Conservation (phyloP, 306 rosid species). For the Cyclanthera cordifolia region DNA sequence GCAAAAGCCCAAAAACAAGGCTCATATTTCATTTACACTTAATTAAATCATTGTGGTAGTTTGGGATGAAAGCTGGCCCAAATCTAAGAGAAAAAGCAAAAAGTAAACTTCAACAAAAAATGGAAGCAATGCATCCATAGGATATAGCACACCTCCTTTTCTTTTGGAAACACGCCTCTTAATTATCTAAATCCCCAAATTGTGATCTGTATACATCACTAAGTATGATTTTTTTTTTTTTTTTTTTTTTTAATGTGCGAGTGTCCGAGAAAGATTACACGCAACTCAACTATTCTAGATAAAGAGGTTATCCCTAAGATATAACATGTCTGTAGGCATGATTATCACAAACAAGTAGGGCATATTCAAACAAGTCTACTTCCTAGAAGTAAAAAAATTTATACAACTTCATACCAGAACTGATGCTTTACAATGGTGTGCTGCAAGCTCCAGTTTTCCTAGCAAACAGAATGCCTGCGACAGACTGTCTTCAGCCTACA, state of each 20-base stretch:
- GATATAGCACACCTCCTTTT: not conserved
- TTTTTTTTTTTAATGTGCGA: too few species aligned
- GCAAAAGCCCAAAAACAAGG: conserved; percentile 11
- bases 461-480: conserved; percentile 63
- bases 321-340: not conserved
- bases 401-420: conserved; percentile 34
- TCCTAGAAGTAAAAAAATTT: not conserved
- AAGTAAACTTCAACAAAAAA: not conserved
- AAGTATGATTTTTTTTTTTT: too few species aligned
- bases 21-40: not conserved
- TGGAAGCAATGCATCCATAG: not conserved
- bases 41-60: not conserved
- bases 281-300: too few species aligned
- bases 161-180: too few species aligned
- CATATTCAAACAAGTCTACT: not conserved
- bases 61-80: not conserved
- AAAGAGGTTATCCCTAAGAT: too few species aligned
- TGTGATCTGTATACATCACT: not conserved
- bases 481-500: conserved; percentile 75
- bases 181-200: not conserved
- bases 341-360: not conserved
- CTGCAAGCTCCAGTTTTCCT: conserved; percentile 43
- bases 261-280: too few species aligned
- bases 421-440: conserved; percentile 69
- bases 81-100: not conserved